phyloP scores from a whole-genome alignment of 2,329 filamentous ascomycete species.

The Colletotrichum shisoi region DNA sequence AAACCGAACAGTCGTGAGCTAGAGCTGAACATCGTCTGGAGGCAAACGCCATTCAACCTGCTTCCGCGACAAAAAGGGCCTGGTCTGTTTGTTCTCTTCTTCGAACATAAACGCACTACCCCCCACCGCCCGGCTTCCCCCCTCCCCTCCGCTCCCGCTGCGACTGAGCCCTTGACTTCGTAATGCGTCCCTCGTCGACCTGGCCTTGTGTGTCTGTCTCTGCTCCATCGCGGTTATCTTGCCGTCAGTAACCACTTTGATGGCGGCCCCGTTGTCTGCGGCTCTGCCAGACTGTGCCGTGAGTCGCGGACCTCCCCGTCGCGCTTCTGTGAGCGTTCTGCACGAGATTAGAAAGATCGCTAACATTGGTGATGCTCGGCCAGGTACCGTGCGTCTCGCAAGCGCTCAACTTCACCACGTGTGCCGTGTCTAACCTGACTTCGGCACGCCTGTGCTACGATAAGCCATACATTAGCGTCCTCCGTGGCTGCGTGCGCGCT shows the following conservation, averaged over 20 bases:
- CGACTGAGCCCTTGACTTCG: background rate
- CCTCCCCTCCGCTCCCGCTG: background rate
- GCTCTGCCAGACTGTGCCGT: slow-evolving; percentile 31
- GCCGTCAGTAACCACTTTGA: background rate
- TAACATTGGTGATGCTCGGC: background rate
- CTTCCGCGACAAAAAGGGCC: background rate
- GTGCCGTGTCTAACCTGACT: slow-evolving; percentile 19
- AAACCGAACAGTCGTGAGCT: background rate
- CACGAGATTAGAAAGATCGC: background rate
- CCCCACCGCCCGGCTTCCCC: background rate
- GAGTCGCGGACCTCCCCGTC: background rate
- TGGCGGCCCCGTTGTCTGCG: slow-evolving; percentile 17
- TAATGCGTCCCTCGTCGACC: background rate
- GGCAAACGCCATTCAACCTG: background rate
- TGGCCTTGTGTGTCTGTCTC: background rate
- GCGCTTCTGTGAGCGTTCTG: too few relatives aligned
- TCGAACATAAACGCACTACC: background rate
- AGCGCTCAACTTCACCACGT: slow-evolving; percentile 21
- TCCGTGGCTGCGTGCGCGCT: slow-evolving; percentile 18
- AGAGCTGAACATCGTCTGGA: background rate
- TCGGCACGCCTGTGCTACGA: slow-evolving; percentile 25
- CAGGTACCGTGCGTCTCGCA: slow-evolving; percentile 24
- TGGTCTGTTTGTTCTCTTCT: too few relatives aligned
- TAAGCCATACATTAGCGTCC: background rate
- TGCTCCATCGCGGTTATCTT: background rate